phyloP scores from a whole-genome alignment of 2,329 filamentous ascomycete species.

The Tolypocladium cylindrosporum region DNA sequence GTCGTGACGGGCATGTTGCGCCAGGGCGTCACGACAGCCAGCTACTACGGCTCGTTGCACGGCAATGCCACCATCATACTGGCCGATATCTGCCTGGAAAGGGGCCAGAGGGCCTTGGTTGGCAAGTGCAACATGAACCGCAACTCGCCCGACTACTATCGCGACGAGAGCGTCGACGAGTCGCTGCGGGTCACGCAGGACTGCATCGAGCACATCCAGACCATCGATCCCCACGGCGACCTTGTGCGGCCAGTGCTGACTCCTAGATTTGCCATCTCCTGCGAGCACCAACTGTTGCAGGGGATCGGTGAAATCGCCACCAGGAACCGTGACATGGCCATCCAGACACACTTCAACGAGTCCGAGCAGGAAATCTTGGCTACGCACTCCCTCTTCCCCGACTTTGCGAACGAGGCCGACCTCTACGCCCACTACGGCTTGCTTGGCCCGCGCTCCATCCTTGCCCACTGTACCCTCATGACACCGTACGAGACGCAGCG shows the following conservation, averaged over 20 bases:
- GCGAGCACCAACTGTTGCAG: slow-evolving; percentile 39
- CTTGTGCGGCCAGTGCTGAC: slow-evolving; percentile 43
- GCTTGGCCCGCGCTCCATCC: slow-evolving; percentile 44
- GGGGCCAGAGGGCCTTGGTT: slow-evolving; percentile 49
- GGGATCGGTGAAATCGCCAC: slow-evolving; percentile 45
- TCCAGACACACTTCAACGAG: slow-evolving; percentile 62
- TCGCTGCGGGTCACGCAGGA: slow-evolving; percentile 39
- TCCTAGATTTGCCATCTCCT: slow-evolving; percentile 52
- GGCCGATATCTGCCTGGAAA: slow-evolving; percentile 39
- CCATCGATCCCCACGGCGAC: slow-evolving; percentile 29
- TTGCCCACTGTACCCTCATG: slow-evolving; percentile 59
- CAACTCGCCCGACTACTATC: slow-evolving; percentile 44
- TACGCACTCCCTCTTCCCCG: slow-evolving; percentile 45
- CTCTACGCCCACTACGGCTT: slow-evolving; percentile 47
- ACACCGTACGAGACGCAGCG: slow-evolving; percentile 42
- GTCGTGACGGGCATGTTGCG: slow-evolving; percentile 48
- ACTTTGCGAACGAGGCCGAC: slow-evolving; percentile 46
- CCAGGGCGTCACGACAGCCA: slow-evolving; percentile 53
- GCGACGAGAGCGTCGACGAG: slow-evolving; percentile 32
- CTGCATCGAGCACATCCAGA: slow-evolving; percentile 36
- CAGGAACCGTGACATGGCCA: slow-evolving; percentile 36
- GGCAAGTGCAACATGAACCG: slow-evolving; percentile 55
- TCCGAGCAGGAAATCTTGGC: slow-evolving; percentile 48
- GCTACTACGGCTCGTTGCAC: slow-evolving; percentile 50
- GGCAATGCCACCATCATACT: slow-evolving; percentile 45